Base-by-base conservation (phyloP, 1,284 basidiomycete species). In the Coriolopsis trogii region DNA sequence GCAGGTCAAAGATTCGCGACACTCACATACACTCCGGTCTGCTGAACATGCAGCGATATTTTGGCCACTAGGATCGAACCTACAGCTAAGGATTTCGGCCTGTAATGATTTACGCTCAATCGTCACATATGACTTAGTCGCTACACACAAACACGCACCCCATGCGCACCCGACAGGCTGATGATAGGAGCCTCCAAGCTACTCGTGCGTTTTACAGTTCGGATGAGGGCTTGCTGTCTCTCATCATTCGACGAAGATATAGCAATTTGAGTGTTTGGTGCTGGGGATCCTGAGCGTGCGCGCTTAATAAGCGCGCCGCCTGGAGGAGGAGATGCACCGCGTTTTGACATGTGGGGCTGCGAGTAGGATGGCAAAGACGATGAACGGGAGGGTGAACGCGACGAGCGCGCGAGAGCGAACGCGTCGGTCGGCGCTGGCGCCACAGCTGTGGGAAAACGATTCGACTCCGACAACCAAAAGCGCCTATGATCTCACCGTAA, bases 41-140 rank as follows among this genome's bases (percentile, higher is more conserved):
- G 86, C 77, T n/a, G 89, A 91, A 67, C 86, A 89, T 10, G 89
- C 90, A 37, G 90, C 89, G 53, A 92, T 83, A 60, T 91, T 89
- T 69, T 91, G 87, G 7, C 90, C 90, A 1, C 83, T 85, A 16
- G 89, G 87, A 66, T 91, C 89, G 61, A 92, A 92, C 55, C 87
- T 77, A 71, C 88, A 90, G 60, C 86, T 87, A 58, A 90, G 53
- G 51, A 91, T 88, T 70, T 92, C 90, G 9, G 78, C 85, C 88
- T 91, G 38, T 15, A n/a, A n/a, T n/a, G n/a, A n/a, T n/a, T n/a
- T n/a, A 45, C 6, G 18, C n/a, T n/a, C n/a, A 9, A 25, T 29
- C 37, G n/a, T n/a, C n/a, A n/a, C n/a, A n/a, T n/a, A n/a, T n/a
- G n/a, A n/a, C n/a, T n/a, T n/a, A n/a, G n/a, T n/a, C n/a, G n/a